Percentiles rank a stretch among this genome's conserved stretches.
phyloP scores from a whole-genome alignment of 2,329 filamentous ascomycete species.

The Lojkania enalia region DNA sequence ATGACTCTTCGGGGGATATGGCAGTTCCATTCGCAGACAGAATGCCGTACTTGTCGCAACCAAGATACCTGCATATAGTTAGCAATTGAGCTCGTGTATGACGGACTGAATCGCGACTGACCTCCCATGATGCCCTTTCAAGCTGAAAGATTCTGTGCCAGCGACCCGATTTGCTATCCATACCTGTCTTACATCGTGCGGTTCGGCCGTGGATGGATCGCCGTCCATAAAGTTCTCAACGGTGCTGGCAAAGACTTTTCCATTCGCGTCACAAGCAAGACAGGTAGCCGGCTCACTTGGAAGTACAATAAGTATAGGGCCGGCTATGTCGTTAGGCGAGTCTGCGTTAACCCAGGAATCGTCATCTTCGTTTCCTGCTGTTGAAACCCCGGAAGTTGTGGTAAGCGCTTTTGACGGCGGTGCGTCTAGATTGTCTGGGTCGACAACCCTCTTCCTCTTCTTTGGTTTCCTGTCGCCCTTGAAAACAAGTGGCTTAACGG shows the following conservation, averaged over 20 bases:
- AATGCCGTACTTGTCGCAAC: slow-evolving; percentile 81
- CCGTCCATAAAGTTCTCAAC: slow-evolving; percentile 88
- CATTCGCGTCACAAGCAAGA: slow-evolving; percentile 82
- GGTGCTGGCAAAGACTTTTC: slow-evolving; percentile 78
- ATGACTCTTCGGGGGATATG: slow-evolving; percentile 81
- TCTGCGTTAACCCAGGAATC: slow-evolving; percentile 94
- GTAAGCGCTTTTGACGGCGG: slow-evolving; percentile 38
- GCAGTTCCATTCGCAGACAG: slow-evolving; percentile 78
- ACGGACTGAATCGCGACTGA: slow-evolving; percentile 37
- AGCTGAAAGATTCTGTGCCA: slow-evolving; percentile 78
- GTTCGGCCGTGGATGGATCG: slow-evolving; percentile 83
- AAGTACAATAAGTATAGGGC: slow-evolving; percentile 81
- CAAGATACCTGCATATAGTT: slow-evolving; percentile 66
- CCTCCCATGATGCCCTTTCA: slow-evolving; percentile 90
- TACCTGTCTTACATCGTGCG: slow-evolving; percentile 93
- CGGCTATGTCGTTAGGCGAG: slow-evolving; percentile 70
- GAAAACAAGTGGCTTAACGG: slow-evolving; percentile 89
- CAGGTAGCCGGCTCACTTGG: slow-evolving; percentile 73
- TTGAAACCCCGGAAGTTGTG: slow-evolving; percentile 31
- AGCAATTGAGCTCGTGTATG: neutral
- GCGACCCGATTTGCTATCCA: slow-evolving; percentile 86
- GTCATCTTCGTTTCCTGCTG: slow-evolving; percentile 62
- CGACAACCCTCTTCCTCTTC: slow-evolving; percentile 77
- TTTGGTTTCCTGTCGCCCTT: slow-evolving; percentile 97
- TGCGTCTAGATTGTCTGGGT: slow-evolving; percentile 51